Percentiles rank a stretch among this genome's conserved stretches.
phyloP scores from a whole-genome alignment of 257 asterid species.

The Solanum acaule region DNA sequence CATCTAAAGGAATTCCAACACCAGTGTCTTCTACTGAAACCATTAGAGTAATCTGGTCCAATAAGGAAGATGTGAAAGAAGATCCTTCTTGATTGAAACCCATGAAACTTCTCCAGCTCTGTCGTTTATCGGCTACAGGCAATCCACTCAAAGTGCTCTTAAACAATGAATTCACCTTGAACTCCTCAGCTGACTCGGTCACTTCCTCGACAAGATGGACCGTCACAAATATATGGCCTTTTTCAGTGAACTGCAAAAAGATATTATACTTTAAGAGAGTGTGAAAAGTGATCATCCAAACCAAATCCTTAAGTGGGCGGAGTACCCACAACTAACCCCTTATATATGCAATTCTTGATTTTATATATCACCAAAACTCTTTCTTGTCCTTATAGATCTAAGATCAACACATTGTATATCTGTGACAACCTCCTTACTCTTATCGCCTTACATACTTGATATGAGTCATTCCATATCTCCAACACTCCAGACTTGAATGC shows the following conservation, averaged over 20 bases:
- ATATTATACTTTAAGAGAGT: background rate
- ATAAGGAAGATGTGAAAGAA: conserved; percentile 15
- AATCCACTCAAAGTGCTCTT: conserved; percentile 69
- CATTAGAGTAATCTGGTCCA: conserved; percentile 48
- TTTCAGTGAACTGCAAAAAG: conserved; percentile 75
- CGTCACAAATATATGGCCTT: conserved; percentile 81
- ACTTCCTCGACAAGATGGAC: conserved; percentile 82
- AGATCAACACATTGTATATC: background rate
- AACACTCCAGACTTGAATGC: background rate
- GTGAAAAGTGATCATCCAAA: background rate
- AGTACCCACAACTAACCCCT: background rate
- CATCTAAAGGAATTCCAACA: conserved; percentile 74
- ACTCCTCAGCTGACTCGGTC: conserved; percentile 19
- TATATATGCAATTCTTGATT: background rate
- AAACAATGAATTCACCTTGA: conserved; percentile 17
- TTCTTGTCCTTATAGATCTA: background rate
- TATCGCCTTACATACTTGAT: background rate
- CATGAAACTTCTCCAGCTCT: conserved; percentile 62
- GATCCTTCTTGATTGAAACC: conserved; percentile 43
- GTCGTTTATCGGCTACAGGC: conserved; percentile 57
- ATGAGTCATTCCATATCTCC: background rate
- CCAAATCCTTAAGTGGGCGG: background rate
- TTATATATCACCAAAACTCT: background rate
- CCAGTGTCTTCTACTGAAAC: conserved; percentile 98
- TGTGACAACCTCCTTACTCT: background rate